Conservation (phyloP, 495 filamentous ascomycete species). For the Penicillium antarcticum region DNA sequence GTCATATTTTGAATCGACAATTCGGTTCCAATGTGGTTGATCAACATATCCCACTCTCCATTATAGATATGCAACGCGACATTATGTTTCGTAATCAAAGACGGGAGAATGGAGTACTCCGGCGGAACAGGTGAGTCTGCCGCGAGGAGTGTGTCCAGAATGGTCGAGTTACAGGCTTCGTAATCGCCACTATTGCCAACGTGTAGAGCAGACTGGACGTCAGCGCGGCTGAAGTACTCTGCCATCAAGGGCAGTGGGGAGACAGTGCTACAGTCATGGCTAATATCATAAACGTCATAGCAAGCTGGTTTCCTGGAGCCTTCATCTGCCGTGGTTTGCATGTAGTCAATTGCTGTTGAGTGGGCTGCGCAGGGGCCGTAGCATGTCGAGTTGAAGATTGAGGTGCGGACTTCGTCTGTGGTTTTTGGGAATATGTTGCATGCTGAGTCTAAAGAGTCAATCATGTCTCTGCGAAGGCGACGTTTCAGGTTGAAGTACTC, state of each 20-base stretch:
- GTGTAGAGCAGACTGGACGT: constrained; percentile 36
- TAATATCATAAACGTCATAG: constrained; percentile 39
- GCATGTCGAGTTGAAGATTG: constrained; percentile 38
- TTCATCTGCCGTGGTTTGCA: constrained; percentile 12
- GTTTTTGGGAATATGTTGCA: constrained; percentile 25
- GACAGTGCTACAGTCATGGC: constrained; percentile 29
- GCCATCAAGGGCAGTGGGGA: constrained; percentile 18
- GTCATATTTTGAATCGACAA: constrained; percentile 44
- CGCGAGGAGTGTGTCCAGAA: constrained; percentile 22
- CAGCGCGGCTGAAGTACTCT: constrained; percentile 32
- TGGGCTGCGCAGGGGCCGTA: constrained; percentile 37
- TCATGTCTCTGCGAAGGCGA: constrained; percentile 10
- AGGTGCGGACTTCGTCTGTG: constrained; percentile 18
- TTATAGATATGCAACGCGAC: constrained; percentile 37
- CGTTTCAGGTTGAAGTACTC: constrained; percentile 32
- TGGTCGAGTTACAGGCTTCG: constrained; percentile 29
- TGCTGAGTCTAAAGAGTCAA: constrained; percentile 10
- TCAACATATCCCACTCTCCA: constrained; percentile 39
- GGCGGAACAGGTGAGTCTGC: constrained; percentile 17
- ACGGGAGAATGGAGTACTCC: constrained; percentile 32
- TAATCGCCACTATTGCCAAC: constrained; percentile 20
- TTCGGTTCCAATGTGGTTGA: constrained; percentile 39
- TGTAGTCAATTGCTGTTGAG: constrained; percentile 33
- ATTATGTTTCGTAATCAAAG: constrained; percentile 30
- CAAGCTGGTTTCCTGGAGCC: constrained; percentile 10